phyloP scores from a whole-genome alignment of 768 basidiomycete genomes.

The Calvatia gigantea region DNA sequence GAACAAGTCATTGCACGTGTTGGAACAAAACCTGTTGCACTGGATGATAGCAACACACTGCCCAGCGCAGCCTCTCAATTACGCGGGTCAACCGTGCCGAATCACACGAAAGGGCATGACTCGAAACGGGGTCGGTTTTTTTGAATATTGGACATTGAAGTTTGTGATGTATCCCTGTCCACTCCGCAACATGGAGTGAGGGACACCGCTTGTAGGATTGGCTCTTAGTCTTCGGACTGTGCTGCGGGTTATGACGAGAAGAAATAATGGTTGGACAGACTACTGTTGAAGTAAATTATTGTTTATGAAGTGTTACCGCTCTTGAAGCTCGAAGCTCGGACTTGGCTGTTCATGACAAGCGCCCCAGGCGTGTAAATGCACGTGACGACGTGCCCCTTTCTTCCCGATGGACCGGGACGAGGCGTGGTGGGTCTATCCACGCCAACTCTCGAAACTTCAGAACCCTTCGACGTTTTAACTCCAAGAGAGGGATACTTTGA shows the following conservation, averaged over 20 bases:
- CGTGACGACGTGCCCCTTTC: neutral
- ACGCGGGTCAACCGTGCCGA: constrained; percentile 12
- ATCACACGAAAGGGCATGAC: constrained; percentile 22
- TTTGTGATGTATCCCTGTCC: too few relatives aligned
- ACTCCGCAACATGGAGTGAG: constrained; percentile 27
- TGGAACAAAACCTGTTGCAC: constrained; percentile 14
- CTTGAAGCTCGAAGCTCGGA: too few relatives aligned
- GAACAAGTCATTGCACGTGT: constrained; percentile 29
- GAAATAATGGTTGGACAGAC: too few relatives aligned
- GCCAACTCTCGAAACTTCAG: neutral
- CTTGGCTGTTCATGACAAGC: too few relatives aligned
- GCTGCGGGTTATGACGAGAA: constrained; percentile 30
- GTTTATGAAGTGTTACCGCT: too few relatives aligned
- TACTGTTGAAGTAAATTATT: too few relatives aligned
- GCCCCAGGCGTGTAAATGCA: neutral
- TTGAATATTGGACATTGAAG: too few relatives aligned
- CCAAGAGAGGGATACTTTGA: neutral
- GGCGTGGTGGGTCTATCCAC: neutral
- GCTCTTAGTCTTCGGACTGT: constrained; percentile 33
- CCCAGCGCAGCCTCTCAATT: neutral
- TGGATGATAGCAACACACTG: constrained; percentile 11
- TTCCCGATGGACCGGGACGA: neutral
- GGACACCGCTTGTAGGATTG: constrained; percentile 22
- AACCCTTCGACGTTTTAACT: neutral
- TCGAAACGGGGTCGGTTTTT: too few relatives aligned